Base-by-base conservation (phyloP, 148 eudicot species). In the Polygonum aviculare region DNA sequence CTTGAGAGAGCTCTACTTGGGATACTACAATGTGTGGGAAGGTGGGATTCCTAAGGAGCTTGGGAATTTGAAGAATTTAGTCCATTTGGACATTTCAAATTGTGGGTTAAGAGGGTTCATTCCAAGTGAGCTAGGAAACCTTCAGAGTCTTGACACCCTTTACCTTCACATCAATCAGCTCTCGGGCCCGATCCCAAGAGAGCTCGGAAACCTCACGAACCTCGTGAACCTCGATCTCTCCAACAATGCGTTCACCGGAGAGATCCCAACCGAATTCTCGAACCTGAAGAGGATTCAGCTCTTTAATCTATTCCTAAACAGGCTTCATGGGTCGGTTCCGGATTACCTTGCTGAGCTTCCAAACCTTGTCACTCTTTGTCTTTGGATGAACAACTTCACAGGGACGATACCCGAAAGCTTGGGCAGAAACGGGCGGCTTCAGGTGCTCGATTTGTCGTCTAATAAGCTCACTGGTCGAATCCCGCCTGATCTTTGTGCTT, bases 381-480 rank as follows among this genome's bases (percentile, higher is more conserved):
- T 96, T 16, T 96, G 99, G 99, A 88, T 65, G 86, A 96, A 96
- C 90, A 96, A 93, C 75, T 96, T 96, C 85, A 96, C 98, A 0
- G 93, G 98, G 7, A 81, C 73, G 3, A 91, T 96, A 38, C 99
- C 99, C 49, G 48, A 75, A 51, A 87, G 81, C 72, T 87, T 96
- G 33, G 99, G 99, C 31, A 78, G 55, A 14, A 91, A 91, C 74
- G 84, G 85, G 77, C 84, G 77, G 75, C 93, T 96, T 33, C 79
- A 87, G 63, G 77, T 33, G 44, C 81, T 96, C 0, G 99, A 96
- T 79, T 87, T 96, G 84, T 96, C 99, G 12, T 87, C 97, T 6
- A 96, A 96, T 54, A 96, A 96, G 86, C 94, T 96, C 73, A 96
- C 99, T 12, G 97, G 99, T 86, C 87, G 87, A 33, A 89, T 96